These are phyloP conservation scores for Macroventuria anomochaeta DNA, from an alignment of 2,329 filamentous ascomycete genomes.

Conservation along the genomic window DNA sequence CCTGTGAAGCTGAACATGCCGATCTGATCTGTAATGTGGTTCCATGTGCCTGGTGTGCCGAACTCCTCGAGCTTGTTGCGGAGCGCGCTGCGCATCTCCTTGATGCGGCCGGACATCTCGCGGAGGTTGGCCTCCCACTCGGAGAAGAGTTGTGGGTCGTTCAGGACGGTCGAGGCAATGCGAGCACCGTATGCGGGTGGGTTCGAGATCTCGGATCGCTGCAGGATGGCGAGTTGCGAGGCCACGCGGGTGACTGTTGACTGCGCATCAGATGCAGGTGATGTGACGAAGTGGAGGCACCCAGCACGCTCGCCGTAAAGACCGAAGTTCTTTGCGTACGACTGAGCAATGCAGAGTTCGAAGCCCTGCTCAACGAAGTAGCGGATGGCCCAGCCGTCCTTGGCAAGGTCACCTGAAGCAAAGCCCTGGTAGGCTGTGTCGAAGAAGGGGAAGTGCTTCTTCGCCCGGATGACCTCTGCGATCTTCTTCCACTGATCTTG, in stretches of 20 bases:
- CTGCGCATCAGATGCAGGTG: conserved; percentile 70
- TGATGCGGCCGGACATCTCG: conserved; percentile 96
- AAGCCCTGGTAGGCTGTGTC: conserved; percentile 98
- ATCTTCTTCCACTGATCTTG: conserved; percentile 94
- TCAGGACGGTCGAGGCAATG: conserved; percentile 84
- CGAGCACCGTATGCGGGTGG: conserved; percentile 92
- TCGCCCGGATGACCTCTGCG: conserved; percentile 74
- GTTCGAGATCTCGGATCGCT: conserved; percentile 97
- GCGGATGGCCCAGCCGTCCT: conserved; percentile 89
- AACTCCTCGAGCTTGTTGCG: conserved; percentile 81
- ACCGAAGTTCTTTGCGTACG: conserved; percentile 68
- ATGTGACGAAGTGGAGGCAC: conserved; percentile 91
- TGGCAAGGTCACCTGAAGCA: conserved; percentile 84
- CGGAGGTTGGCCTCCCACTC: conserved; percentile 93
- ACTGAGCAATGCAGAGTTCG: conserved; percentile 60
- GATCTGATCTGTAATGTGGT: conserved; percentile 98
- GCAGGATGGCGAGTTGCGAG: conserved; percentile 89
- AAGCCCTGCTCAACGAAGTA: conserved; percentile 96
- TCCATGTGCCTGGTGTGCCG: conserved; percentile 88
- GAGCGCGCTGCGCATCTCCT: conserved; percentile 82
- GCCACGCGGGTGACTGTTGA: conserved; percentile 70
- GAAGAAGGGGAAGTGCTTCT: conserved; percentile 96
- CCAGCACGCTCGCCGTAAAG: conserved; percentile 96
- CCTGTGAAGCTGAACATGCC: conserved; percentile 99
- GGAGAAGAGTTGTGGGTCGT: conserved; percentile 78